Conservation (phyloP, 2,329 filamentous ascomycete genomes). For the Aspergillus bombycis region DNA sequence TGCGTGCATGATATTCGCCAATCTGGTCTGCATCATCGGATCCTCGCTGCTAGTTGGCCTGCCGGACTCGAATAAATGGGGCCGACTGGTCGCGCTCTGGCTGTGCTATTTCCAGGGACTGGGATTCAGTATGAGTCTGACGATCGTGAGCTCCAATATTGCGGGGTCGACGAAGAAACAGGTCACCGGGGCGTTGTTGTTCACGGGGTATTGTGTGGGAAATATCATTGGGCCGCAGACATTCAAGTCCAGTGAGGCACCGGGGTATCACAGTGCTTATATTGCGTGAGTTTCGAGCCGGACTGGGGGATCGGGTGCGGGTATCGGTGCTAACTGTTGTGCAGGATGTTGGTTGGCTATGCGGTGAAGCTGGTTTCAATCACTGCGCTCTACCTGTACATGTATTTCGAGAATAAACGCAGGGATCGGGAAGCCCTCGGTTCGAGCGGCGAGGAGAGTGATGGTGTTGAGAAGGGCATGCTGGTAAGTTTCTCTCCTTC, state of each 20-base stretch:
- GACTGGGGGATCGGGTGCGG: background rate
- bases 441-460: conserved; percentile 49
- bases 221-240: conserved; percentile 60
- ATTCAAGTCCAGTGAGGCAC: conserved; percentile 54
- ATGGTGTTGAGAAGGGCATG: conserved; percentile 59
- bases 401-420: conserved; percentile 58
- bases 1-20: conserved; percentile 60
- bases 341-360: conserved; percentile 61
- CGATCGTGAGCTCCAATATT: conserved; percentile 57
- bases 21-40: conserved; percentile 59
- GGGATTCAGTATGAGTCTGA: conserved; percentile 58
- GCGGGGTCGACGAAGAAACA: conserved; percentile 44
- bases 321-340: background rate
- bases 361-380: conserved; percentile 56
- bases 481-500: conserved; percentile 34
- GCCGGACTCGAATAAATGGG: conserved; percentile 58
- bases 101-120: conserved; percentile 59
- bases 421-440: conserved; percentile 52
- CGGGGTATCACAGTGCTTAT: conserved; percentile 49
- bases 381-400: conserved; percentile 57
- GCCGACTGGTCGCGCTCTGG: conserved; percentile 60
- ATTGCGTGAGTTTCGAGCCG: conserved; percentile 25
- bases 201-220: conserved; percentile 45
- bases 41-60: conserved; percentile 57
- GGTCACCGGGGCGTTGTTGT: conserved; percentile 48